These are phyloP conservation scores for Carex myosuroides DNA, from an alignment of 176 grass and related monocot species.

Conservation along the genomic window DNA sequence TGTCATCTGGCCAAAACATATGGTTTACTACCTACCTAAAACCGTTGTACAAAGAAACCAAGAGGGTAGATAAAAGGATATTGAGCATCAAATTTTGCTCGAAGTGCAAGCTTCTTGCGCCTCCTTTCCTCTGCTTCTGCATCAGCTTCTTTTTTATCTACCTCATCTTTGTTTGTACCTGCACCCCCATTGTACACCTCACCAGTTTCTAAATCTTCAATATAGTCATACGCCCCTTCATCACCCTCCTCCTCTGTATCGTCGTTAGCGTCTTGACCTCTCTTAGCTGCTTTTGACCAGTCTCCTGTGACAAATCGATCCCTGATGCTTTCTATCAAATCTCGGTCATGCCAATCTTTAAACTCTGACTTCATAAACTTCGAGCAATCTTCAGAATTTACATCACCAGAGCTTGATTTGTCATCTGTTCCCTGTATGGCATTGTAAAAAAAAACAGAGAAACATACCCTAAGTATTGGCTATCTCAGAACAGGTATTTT, in stretches of 20 bases:
- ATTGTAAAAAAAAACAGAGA: slow-evolving; percentile 23
- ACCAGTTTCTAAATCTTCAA: slow-evolving; percentile 96
- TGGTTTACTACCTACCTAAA: background rate
- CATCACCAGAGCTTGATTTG: slow-evolving; percentile 39
- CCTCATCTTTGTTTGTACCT: slow-evolving; percentile 22
- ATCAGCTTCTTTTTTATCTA: slow-evolving; percentile 28
- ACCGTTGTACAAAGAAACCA: background rate
- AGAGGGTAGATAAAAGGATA: slow-evolving; percentile 54
- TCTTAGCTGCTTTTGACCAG: slow-evolving; percentile 90
- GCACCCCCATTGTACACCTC: slow-evolving; percentile 38
- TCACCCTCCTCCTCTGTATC: slow-evolving; percentile 38
- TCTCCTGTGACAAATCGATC: slow-evolving; percentile 92
- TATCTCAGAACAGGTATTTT: slow-evolving; percentile 1
- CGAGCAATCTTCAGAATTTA: slow-evolving; percentile 74
- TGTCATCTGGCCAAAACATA: background rate
- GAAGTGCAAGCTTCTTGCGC: slow-evolving; percentile 77
- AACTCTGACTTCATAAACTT: slow-evolving; percentile 55
- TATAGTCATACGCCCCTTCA: slow-evolving; percentile 64
- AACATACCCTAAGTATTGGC: background rate
- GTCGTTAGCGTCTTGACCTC: slow-evolving; percentile 46
- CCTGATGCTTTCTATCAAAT: slow-evolving; percentile 59
- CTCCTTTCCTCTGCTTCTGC: slow-evolving; percentile 58
- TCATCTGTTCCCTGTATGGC: slow-evolving; percentile 47
- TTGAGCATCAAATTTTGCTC: slow-evolving; percentile 81
- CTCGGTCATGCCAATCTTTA: slow-evolving; percentile 72